Conservation (phyloP, 352 stramenopile genomes). For the Phytopythium montanum region DNA sequence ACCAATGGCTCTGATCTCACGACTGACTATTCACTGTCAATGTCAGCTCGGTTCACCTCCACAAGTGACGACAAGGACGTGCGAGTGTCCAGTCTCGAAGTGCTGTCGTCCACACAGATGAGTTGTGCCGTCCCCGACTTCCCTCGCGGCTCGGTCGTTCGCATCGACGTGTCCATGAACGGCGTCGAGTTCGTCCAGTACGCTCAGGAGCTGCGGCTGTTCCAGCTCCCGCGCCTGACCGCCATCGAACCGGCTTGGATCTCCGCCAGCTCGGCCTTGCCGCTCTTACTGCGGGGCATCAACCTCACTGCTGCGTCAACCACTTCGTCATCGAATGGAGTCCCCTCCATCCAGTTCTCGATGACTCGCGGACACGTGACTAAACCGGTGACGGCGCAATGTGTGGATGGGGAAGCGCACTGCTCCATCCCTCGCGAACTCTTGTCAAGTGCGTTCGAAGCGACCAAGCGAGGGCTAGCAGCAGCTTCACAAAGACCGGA, state of each 20-base stretch:
- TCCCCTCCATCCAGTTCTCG: conserved; percentile 31
- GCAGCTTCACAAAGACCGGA: neutral
- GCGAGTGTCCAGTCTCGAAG: conserved; percentile 23
- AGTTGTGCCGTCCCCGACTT: conserved; percentile 63
- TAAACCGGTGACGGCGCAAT: conserved; percentile 22
- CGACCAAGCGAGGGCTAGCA: neutral
- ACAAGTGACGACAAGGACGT: conserved; percentile 27
- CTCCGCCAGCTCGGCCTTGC: conserved; percentile 21
- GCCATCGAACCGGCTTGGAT: conserved; percentile 58
- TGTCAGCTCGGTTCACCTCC: conserved; percentile 36
- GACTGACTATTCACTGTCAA: too few relatives aligned
- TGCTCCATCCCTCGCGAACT: conserved; percentile 35
- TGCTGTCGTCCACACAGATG: conserved; percentile 46
- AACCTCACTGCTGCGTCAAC: conserved; percentile 42
- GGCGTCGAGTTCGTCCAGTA: conserved; percentile 58
- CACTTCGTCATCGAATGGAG: neutral
- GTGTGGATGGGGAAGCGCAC: conserved; percentile 32
- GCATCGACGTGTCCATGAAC: conserved; percentile 56
- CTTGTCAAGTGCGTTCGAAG: neutral
- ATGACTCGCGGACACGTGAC: conserved; percentile 25
- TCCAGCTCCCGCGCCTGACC: conserved; percentile 52
- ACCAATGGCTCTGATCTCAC: too few relatives aligned
- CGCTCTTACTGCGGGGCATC: conserved; percentile 43
- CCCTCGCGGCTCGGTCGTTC: conserved; percentile 40
- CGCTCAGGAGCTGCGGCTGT: conserved; percentile 44